Evolutionary conservation across 1,284 basidiomycete genomes (phyloP).

Genomic region (Cryptococcus sp.): DNA sequence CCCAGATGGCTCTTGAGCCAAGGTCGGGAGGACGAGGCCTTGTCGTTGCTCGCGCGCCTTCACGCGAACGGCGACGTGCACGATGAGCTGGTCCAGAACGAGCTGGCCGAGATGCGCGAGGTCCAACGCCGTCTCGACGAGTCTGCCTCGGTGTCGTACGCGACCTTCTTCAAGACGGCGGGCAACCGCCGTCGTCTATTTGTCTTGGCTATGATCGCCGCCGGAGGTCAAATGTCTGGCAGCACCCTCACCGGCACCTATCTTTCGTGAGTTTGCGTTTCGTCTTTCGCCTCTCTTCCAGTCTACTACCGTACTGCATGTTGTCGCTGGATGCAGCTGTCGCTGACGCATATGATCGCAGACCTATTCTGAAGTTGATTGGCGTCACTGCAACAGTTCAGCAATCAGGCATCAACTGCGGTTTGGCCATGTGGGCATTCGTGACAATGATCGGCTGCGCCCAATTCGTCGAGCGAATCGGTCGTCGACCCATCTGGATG

Average conservation of each 20-base stretch:
- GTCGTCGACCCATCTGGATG: slow-evolving; percentile 40
- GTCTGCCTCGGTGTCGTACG: background rate
- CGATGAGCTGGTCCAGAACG: slow-evolving; percentile 48
- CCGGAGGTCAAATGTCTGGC: background rate
- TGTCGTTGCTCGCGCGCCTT: slow-evolving; percentile 61
- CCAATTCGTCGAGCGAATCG: slow-evolving; percentile 25
- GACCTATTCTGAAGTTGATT: slow-evolving; percentile 66
- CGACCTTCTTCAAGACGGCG: slow-evolving; percentile 32
- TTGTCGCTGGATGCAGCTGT: too few species aligned
- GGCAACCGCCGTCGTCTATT: slow-evolving; percentile 43
- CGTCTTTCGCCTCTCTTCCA: background rate
- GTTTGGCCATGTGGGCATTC: slow-evolving; percentile 55
- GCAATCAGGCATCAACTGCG: slow-evolving; percentile 61
- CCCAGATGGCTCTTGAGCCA: slow-evolving; percentile 61
- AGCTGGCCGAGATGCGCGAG: slow-evolving; percentile 45
- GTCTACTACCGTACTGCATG: background rate
- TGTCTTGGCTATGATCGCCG: slow-evolving; percentile 19
- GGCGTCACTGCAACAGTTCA: slow-evolving; percentile 57
- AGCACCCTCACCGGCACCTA: background rate
- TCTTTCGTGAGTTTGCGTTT: background rate
- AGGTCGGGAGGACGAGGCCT: slow-evolving; percentile 59
- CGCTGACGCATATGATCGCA: slow-evolving; percentile 6
- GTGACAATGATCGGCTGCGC: slow-evolving; percentile 22
- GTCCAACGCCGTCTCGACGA: background rate
- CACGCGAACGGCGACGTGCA: slow-evolving; percentile 58